Percentiles rank a stretch among this genome's conserved stretches.
These are phyloP conservation scores for Lentinula edodes DNA, from an alignment of 768 basidiomycete genomes.

Conservation along the genomic window DNA sequence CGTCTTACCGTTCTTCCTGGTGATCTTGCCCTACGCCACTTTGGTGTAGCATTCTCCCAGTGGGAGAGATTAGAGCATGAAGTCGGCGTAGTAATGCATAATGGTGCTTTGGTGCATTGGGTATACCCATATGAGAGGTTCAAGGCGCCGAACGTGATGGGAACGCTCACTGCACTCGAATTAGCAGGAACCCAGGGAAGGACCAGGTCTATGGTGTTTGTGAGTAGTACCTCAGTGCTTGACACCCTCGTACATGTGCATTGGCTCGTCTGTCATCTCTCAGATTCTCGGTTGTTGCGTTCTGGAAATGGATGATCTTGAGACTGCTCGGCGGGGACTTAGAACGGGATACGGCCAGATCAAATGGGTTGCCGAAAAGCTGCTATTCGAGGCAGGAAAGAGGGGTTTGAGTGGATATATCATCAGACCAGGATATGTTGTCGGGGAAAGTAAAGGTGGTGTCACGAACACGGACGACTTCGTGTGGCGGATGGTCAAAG, in stretches of 20 bases:
- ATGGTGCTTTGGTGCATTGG: slow-evolving; percentile 99
- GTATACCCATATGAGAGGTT: slow-evolving; percentile 96
- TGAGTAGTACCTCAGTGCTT: slow-evolving; percentile 93
- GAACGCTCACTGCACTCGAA: slow-evolving; percentile 78
- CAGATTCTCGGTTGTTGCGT: slow-evolving; percentile 50
- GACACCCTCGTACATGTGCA: slow-evolving; percentile 84
- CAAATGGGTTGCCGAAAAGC: slow-evolving; percentile 97
- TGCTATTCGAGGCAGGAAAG: slow-evolving; percentile 86
- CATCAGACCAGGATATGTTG: slow-evolving; percentile 91
- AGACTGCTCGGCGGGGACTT: slow-evolving; percentile 68
- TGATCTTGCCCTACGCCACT: slow-evolving; percentile 69
- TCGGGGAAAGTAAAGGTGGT: slow-evolving; percentile 89
- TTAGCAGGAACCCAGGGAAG: slow-evolving; percentile 63
- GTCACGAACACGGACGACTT: slow-evolving; percentile 99
- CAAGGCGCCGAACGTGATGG: slow-evolving; percentile 87
- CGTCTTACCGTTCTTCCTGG: slow-evolving; percentile 78
- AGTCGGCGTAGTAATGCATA: slow-evolving; percentile 84
- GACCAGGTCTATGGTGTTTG: slow-evolving; percentile 80
- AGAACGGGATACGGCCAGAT: slow-evolving; percentile 95
- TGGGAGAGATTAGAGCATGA: slow-evolving; percentile 71
- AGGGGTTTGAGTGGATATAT: slow-evolving; percentile 84
- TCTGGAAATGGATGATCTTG: slow-evolving; percentile 83
- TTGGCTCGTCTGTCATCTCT: slow-evolving; percentile 65
- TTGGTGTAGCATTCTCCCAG: slow-evolving; percentile 56
- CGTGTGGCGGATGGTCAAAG: slow-evolving; percentile 96